Percentiles rank a stretch among this genome's conserved stretches.
Conservation (phyloP, 2,329 filamentous ascomycete genomes). For the Grosmannia penicillata region DNA sequence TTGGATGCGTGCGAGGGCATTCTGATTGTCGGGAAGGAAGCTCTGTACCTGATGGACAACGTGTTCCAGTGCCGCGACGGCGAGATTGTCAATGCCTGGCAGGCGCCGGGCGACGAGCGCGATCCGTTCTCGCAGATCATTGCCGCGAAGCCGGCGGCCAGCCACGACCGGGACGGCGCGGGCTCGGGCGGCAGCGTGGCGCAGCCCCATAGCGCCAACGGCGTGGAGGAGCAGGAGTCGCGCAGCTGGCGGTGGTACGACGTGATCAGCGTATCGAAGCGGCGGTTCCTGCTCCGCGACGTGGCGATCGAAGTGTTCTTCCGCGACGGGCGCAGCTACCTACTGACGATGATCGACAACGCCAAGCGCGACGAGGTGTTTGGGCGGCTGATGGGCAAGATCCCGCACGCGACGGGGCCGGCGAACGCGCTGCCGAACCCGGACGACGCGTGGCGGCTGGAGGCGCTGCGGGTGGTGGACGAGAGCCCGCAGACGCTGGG, state of each 20-base stretch:
- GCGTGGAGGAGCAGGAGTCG: slow-evolving; percentile 73
- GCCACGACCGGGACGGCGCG: slow-evolving; percentile 4
- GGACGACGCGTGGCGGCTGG: slow-evolving; percentile 84
- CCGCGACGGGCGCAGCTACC: slow-evolving; percentile 86
- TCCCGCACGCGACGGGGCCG: slow-evolving; percentile 61
- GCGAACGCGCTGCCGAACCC: slow-evolving; percentile 56
- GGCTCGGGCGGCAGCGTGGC: background rate
- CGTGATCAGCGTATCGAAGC: slow-evolving; percentile 88
- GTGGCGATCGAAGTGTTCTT: slow-evolving; percentile 97
- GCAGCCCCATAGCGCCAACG: background rate
- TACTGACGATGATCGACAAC: slow-evolving; percentile 70
- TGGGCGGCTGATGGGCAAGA: slow-evolving; percentile 58
- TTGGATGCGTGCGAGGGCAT: slow-evolving; percentile 89
- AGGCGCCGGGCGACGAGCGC: slow-evolving; percentile 80
- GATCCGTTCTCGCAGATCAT: slow-evolving; percentile 95
- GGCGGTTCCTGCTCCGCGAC: slow-evolving; percentile 86
- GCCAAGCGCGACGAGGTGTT: slow-evolving; percentile 66
- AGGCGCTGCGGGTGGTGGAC: slow-evolving; percentile 58
- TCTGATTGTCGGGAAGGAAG: slow-evolving; percentile 81
- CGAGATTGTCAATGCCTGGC: slow-evolving; percentile 93
- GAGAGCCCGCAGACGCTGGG: slow-evolving; percentile 52
- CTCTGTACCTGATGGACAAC: slow-evolving; percentile 87
- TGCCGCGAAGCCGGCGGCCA: slow-evolving; percentile 39
- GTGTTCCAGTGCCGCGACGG: slow-evolving; percentile 91
- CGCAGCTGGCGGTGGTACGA: slow-evolving; percentile 90